These are phyloP conservation scores for Clohesyomyces aquaticus DNA, from an alignment of 495 filamentous ascomycete species.

Conservation along the genomic window DNA sequence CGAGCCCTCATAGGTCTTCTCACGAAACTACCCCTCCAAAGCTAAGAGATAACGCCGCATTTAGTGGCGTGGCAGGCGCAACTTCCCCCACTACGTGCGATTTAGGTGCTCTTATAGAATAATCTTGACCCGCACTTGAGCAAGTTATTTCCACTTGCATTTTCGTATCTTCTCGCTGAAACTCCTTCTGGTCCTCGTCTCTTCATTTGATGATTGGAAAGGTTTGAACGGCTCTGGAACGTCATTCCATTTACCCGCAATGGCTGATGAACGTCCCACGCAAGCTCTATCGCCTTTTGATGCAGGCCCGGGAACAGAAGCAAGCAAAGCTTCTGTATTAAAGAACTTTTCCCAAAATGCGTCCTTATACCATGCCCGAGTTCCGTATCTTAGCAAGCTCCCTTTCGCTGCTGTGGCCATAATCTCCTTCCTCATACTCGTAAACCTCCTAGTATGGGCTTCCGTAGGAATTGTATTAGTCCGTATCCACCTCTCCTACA, in stretches of 20 bases:
- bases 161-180: neutral
- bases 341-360: slow-evolving; percentile 39
- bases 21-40: slow-evolving; percentile 34
- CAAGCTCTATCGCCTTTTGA: neutral
- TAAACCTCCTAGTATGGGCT: slow-evolving; percentile 76
- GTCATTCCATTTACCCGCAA: too few relatives aligned
- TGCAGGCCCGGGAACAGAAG: neutral
- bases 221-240: too few relatives aligned
- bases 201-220: too few relatives aligned
- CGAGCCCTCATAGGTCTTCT: slow-evolving; percentile 21
- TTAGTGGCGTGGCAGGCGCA: neutral
- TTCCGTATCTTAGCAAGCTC: slow-evolving; percentile 51
- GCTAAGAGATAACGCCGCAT: slow-evolving; percentile 21
- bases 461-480: slow-evolving; percentile 71
- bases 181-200: too few relatives aligned
- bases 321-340: slow-evolving; percentile 6
- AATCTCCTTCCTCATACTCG: slow-evolving; percentile 63
- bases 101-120: slow-evolving; percentile 1
- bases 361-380: slow-evolving; percentile 42
- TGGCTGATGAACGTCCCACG: slow-evolving; percentile 4
- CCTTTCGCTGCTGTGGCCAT: slow-evolving; percentile 68
- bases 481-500: slow-evolving; percentile 18
- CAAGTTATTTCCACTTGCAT: neutral
- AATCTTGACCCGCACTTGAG: neutral
- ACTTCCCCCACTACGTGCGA: slow-evolving; percentile 24